Percentiles rank a stretch among this genome's conserved stretches.
Conservation (phyloP, 2,329 filamentous ascomycete genomes). For the Stenocarpella maydis region DNA sequence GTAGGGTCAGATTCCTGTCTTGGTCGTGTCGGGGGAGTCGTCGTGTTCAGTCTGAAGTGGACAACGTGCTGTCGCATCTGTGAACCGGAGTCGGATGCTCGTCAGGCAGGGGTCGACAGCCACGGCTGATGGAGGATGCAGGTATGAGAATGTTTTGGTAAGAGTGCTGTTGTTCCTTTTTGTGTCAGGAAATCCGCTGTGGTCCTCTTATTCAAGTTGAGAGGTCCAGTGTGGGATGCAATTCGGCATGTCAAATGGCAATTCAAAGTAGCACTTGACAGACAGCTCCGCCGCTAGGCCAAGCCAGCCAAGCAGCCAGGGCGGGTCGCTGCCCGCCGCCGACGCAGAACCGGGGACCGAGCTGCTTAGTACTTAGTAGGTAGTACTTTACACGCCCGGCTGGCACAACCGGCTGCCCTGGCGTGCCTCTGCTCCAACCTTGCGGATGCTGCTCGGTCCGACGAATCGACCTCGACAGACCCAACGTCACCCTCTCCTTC, state of each 20-base stretch:
- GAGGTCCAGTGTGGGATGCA: slow-evolving; percentile 25
- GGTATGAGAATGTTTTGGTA: slow-evolving; percentile 6
- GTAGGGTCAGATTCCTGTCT: slow-evolving; percentile 26
- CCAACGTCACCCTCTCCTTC: not conserved
- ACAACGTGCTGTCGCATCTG: slow-evolving; percentile 33
- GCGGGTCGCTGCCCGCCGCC: slow-evolving; percentile 23
- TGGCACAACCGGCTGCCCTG: not conserved
- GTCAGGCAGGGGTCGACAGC: slow-evolving; percentile 15
- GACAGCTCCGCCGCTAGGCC: slow-evolving; percentile 23
- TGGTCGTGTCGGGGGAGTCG: slow-evolving; percentile 31
- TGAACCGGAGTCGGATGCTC: slow-evolving; percentile 26
- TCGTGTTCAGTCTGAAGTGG: slow-evolving; percentile 34
- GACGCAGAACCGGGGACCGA: slow-evolving; percentile 11
- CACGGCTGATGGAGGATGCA: not conserved
- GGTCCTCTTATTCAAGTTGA: slow-evolving; percentile 1
- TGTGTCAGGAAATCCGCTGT: not conserved
- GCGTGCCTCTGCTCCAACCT: slow-evolving; percentile 1
- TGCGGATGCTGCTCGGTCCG: slow-evolving; percentile 11
- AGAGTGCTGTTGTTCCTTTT: not conserved
- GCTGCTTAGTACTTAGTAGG: too few species aligned
- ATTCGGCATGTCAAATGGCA: slow-evolving; percentile 10
- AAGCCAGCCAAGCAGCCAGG: too few species aligned
- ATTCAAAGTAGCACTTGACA: slow-evolving; percentile 14
- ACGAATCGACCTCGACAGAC: slow-evolving; percentile 4
- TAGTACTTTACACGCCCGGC: slow-evolving; percentile 6